Evolutionary conservation across 805 yeast genomes (phyloP), one percentile per base, ranked within the genome.

Genomic region (Vanderwaltozyma polyspora): DNA sequence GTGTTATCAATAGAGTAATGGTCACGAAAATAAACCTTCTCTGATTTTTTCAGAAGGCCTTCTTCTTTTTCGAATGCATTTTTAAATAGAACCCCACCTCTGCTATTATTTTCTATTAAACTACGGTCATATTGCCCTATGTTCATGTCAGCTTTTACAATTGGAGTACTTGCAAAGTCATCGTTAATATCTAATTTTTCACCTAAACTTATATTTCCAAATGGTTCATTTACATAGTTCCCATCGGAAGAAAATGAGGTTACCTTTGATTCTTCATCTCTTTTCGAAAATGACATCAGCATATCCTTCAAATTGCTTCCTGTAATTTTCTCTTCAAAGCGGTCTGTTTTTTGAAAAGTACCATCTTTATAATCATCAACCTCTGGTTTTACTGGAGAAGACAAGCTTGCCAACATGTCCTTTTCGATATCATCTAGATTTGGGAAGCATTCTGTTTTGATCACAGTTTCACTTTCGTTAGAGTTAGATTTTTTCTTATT

Each of bases 1-100:
- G 41, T 25, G 11, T 45, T 37, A 6, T 43, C 32, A 3, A 50
- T 44, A 2, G 43, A 35, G 27, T 56, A 55, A 18, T 49, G 29
- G 6, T 33, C 36, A 18, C 40, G 37, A 26, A 56, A 52, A 31
- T 40, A 48, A 12, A 35, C 39, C 16, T 41, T 44, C 31, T 54
- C 57, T 8, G 31, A 29, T 5, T 37, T 13, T 6, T 42, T 44
- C n/a, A 51, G 34, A 5, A 43, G 33, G 4, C 46, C 51, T 11
- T 40, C 40, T 9, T 35, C 33, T 34, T 15, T 12, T 19, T 29
- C n/a, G 30, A 31, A 13, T 25, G 16, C 14, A 21, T 10, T 21
- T 14, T 32, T 16, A 17, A 13, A 24, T 8, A 24, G 6, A 6
- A 8, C 26, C 7, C 6, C 12, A n/a, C 26, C 13, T 7, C 6